Evolutionary conservation across 192 early-diverging fungal species (phyloP).

Genomic region (Allomyces macrogynus): DNA sequence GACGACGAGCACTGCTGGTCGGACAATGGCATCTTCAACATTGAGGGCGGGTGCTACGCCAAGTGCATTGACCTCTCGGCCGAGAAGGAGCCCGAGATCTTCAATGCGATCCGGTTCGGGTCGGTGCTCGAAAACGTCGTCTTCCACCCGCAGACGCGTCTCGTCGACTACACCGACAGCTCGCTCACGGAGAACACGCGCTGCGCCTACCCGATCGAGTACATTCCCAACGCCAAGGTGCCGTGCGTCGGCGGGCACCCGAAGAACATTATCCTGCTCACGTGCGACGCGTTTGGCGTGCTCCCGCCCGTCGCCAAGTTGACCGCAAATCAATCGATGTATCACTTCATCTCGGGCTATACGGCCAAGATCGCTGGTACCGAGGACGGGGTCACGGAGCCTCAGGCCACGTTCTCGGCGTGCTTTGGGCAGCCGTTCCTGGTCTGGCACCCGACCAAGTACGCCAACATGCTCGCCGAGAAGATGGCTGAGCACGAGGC

Average conservation of each 20-base stretch:
- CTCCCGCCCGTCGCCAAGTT: slow-evolving; percentile 81
- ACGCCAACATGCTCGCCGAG: slow-evolving; percentile 87
- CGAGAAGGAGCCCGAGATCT: slow-evolving; percentile 98
- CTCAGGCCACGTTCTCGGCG: slow-evolving; percentile 77
- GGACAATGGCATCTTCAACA: too few species aligned
- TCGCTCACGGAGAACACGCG: too few species aligned
- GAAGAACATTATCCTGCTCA: too few species aligned
- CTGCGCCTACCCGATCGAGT: too few species aligned
- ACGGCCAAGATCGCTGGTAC: slow-evolving; percentile 97
- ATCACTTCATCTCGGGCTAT: slow-evolving; percentile 95
- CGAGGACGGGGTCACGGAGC: slow-evolving; percentile 82
- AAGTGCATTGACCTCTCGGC: slow-evolving; percentile 77
- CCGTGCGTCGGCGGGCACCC: too few species aligned
- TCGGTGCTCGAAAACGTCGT: slow-evolving; percentile 80
- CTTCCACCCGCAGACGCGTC: too few species aligned
- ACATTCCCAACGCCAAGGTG: too few species aligned
- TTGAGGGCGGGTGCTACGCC: too few species aligned
- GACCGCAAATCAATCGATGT: slow-evolving; percentile 73
- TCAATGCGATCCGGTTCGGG: slow-evolving; percentile 81
- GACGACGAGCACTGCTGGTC: too few species aligned
- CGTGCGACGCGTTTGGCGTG: slow-evolving; percentile 93
- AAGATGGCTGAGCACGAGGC: slow-evolving; percentile 78
- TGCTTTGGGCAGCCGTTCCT: slow-evolving; percentile 93
- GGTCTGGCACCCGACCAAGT: slow-evolving; percentile 85
- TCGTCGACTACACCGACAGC: too few species aligned